Conservation (phyloP, 179 eudicot genomes). For the Sideroxylon spinosum region DNA sequence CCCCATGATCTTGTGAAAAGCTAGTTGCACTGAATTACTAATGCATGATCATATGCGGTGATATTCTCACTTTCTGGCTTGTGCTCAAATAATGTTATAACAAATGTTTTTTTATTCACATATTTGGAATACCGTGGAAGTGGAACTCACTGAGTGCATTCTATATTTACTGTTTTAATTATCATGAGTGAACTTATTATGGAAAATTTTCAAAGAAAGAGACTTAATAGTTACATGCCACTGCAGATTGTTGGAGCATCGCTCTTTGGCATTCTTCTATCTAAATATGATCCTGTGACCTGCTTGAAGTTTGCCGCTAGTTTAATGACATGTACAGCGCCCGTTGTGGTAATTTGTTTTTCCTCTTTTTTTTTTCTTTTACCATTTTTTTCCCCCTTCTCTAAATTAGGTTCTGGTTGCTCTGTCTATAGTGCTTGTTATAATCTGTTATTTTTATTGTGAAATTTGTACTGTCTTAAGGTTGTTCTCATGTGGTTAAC, state of each 20-base stretch:
- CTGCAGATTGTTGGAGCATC: conserved; percentile 92
- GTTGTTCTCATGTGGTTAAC: conserved; percentile 74
- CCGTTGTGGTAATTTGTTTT: conserved; percentile 55
- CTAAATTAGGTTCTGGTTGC: conserved; percentile 5
- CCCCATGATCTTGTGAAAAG: background rate
- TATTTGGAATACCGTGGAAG: background rate
- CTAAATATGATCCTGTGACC: conserved; percentile 79
- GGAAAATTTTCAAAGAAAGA: background rate
- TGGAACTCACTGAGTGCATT: background rate
- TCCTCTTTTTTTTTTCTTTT: background rate
- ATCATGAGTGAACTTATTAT: background rate
- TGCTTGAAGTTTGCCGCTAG: conserved; percentile 85
- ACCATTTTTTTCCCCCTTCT: background rate
- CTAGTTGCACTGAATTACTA: conserved; percentile 1
- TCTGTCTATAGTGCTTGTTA: conserved; percentile 2
- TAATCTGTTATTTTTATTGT: conserved; percentile 6
- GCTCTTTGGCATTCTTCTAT: conserved; percentile 69
- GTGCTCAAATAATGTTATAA: background rate
- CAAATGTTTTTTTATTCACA: no score
- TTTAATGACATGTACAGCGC: conserved; percentile 70
- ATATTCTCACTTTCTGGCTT: conserved; percentile 4
- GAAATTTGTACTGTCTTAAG: conserved; percentile 28
- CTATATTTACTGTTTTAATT: background rate
- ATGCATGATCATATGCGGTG: conserved; percentile 1
- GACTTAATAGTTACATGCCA: conserved; percentile 8